Conservation (phyloP, 2,329 filamentous ascomycete genomes). For the Nigrospora oryzae region DNA sequence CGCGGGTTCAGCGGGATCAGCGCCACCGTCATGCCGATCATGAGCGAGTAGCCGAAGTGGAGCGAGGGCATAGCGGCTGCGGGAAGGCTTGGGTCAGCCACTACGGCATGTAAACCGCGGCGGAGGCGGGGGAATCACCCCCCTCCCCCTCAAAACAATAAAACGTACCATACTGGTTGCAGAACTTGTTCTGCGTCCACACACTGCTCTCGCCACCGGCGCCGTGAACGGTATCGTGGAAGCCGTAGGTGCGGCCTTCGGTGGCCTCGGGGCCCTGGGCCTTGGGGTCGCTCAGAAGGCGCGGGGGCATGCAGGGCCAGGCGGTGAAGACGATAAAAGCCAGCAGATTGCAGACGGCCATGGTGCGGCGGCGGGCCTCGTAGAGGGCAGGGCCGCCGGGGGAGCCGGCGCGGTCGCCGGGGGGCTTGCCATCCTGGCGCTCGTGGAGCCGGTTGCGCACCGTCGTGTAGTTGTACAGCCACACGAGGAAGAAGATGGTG, state of each 20-base stretch:
- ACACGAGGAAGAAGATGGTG: conserved; percentile 58
- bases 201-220: conserved; percentile 53
- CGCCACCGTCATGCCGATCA: conserved; percentile 62
- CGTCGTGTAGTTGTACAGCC: conserved; percentile 63
- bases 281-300: conserved; percentile 46
- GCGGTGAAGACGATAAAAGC: conserved; percentile 55
- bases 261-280: conserved; percentile 47
- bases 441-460: conserved; percentile 28
- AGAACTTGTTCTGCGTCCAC: conserved; percentile 64
- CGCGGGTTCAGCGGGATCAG: conserved; percentile 53
- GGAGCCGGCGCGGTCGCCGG: conserved; percentile 7
- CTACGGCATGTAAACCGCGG: background rate
- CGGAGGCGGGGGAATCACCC: background rate
- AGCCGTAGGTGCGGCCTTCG: conserved; percentile 52
- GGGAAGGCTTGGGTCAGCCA: conserved; percentile 4
- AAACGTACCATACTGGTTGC: conserved; percentile 61
- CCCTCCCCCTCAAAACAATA: background rate
- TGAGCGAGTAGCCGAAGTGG: conserved; percentile 67
- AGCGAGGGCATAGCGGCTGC: conserved; percentile 65
- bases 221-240: conserved; percentile 52
- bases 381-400: conserved; percentile 38
- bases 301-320: conserved; percentile 57
- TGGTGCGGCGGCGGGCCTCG: conserved; percentile 46
- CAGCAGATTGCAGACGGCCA: conserved; percentile 53
- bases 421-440: conserved; percentile 3